Percentiles rank a stretch among this genome's conserved stretches.
These are phyloP conservation scores for Cornus controversa DNA, from an alignment of 148 eudicot species.

Conservation along the genomic window DNA sequence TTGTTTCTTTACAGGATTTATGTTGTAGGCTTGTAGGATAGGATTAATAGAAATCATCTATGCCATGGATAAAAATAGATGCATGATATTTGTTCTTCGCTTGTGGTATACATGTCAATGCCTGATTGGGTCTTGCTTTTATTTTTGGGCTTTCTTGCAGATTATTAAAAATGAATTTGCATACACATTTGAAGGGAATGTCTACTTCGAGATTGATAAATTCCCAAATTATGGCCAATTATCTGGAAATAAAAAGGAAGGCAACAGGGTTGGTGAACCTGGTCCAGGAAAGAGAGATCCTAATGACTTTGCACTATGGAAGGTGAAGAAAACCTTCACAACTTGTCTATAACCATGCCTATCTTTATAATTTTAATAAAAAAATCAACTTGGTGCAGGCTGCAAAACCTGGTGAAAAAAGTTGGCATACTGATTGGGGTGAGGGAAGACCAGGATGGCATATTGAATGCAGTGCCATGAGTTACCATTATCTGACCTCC, in stretches of 20 bases:
- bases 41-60: too few species aligned
- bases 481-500: constrained; percentile 61
- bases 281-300: constrained; percentile 73
- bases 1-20: too few species aligned
- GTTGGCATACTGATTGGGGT: constrained; percentile 96
- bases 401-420: constrained; percentile 85
- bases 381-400: constrained; percentile 33
- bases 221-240: constrained; percentile 66
- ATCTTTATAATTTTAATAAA: not conserved
- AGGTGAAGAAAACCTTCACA: constrained; percentile 35
- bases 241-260: constrained; percentile 74
- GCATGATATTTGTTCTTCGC: not conserved
- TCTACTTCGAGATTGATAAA: constrained; percentile 72
- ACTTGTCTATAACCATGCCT: too few species aligned
- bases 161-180: constrained; percentile 69
- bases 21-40: too few species aligned
- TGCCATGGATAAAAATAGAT: not conserved
- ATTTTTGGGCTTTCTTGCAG: constrained; percentile 39
- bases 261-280: constrained; percentile 88
- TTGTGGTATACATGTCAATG: too few species aligned
- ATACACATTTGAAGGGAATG: constrained; percentile 65
- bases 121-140: too few species aligned
- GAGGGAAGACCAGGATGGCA: constrained; percentile 99
- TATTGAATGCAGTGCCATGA: constrained; percentile 99
- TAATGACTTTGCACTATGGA: constrained; percentile 96